phyloP scores from a whole-genome alignment of 1,284 basidiomycete genomes.

The Cryptococcus depauperatus region DNA sequence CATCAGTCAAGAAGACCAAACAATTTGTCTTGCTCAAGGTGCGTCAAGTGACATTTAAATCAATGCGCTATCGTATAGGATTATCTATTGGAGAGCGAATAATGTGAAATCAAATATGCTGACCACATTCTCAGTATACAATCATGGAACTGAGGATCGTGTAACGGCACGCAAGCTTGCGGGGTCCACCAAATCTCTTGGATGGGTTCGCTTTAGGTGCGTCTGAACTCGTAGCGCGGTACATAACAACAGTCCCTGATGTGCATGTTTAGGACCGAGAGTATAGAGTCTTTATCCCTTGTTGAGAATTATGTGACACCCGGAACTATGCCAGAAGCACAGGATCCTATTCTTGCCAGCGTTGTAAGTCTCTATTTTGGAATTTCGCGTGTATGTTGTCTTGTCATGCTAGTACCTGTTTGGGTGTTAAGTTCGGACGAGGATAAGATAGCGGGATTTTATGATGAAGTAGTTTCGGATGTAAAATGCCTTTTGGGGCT shows the following conservation, averaged over 20 bases:
- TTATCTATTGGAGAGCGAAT: neutral
- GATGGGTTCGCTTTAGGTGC: conserved; percentile 68
- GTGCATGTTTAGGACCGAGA: conserved; percentile 32
- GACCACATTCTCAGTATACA: conserved; percentile 39
- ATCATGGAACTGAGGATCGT: conserved; percentile 42
- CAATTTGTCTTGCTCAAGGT: conserved; percentile 40
- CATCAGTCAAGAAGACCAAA: conserved; percentile 40
- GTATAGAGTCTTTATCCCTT: conserved; percentile 38
- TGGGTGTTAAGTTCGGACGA: neutral
- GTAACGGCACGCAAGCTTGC: conserved; percentile 27
- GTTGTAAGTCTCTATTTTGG: conserved; percentile 36
- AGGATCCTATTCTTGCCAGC: conserved; percentile 38
- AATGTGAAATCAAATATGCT: neutral
- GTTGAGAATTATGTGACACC: conserved; percentile 39
- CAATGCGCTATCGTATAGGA: neutral
- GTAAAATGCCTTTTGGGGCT: conserved; percentile 20
- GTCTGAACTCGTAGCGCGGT: conserved; percentile 30
- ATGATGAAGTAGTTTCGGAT: conserved; percentile 46
- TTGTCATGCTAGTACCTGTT: conserved; percentile 1
- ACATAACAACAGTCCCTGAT: neutral
- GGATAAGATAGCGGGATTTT: conserved; percentile 3
- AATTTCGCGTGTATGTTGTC: neutral
- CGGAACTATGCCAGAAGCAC: conserved; percentile 15
- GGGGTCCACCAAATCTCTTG: conserved; percentile 27
- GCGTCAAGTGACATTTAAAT: too few relatives aligned